Conservation (phyloP, 176 grass and related monocot genomes). For the Chloris gayana region DNA sequence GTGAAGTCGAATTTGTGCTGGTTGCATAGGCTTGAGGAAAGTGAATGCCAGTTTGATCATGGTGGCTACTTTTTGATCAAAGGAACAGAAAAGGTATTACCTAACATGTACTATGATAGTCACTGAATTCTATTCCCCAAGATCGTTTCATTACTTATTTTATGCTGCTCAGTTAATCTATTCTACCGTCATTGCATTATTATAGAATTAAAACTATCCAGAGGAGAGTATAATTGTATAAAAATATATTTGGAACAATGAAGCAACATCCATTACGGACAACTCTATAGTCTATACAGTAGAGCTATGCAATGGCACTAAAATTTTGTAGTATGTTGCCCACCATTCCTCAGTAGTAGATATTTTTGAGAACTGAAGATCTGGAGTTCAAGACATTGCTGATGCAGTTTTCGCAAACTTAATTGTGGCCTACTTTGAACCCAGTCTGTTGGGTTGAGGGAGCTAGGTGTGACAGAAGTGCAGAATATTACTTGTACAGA, state of each 20-base stretch:
- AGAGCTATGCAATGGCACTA: not conserved
- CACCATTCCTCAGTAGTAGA: not conserved
- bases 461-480: not conserved
- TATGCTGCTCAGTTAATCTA: conserved; percentile 16
- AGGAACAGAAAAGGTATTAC: conserved; percentile 82
- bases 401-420: not conserved
- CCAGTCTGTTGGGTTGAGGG: not conserved
- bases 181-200: conserved; percentile 1
- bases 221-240: not conserved
- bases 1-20: conserved; percentile 85
- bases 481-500: too few species aligned
- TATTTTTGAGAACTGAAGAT: not conserved
- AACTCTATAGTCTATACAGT: conserved; percentile 17
- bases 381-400: not conserved
- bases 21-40: conserved; percentile 59
- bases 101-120: conserved; percentile 31
- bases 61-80: conserved; percentile 95
- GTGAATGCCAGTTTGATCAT: conserved; percentile 81
- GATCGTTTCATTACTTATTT: conserved; percentile 30
- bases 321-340: not conserved
- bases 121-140: not conserved
- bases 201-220: not conserved
- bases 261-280: not conserved
- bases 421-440: not conserved
- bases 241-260: not conserved